phyloP scores from a whole-genome alignment of 75 land plant genomes.

The Ceratopteris richardii region DNA sequence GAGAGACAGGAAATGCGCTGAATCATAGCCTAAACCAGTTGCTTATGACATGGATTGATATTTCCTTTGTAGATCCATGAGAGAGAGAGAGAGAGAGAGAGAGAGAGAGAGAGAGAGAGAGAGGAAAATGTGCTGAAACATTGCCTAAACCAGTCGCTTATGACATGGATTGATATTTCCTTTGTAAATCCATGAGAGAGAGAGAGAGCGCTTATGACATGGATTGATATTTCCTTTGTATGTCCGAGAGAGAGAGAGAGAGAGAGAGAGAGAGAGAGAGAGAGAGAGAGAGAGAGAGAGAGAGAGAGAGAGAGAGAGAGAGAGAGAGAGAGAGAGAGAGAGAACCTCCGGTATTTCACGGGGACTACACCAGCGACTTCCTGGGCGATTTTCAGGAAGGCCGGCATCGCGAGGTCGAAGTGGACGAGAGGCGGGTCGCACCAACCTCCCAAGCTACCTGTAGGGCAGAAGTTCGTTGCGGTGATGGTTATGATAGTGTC shows the following conservation, averaged over 20 bases:
- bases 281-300: neutral
- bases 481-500: slow-evolving; percentile 11
- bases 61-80: too few species aligned
- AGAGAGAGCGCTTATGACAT: too few species aligned
- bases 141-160: too few species aligned
- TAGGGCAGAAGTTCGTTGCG: slow-evolving; percentile 26
- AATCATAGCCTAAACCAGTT: too few species aligned
- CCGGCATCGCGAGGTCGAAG: slow-evolving; percentile 87
- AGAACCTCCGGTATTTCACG: slow-evolving; percentile 56
- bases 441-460: slow-evolving; percentile 58
- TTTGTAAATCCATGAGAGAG: too few species aligned
- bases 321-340: neutral
- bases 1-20: too few species aligned
- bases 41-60: too few species aligned
- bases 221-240: too few species aligned
- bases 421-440: slow-evolving; percentile 85
- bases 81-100: too few species aligned
- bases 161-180: too few species aligned
- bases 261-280: neutral
- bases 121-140: too few species aligned
- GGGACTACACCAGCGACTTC: slow-evolving; percentile 76
- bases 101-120: too few species aligned
- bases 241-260: neutral
- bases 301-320: neutral
- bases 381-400: slow-evolving; percentile 71